Evolutionary conservation across 805 yeast genomes (phyloP).

Genomic region (Cyberlindnera meyerae): DNA sequence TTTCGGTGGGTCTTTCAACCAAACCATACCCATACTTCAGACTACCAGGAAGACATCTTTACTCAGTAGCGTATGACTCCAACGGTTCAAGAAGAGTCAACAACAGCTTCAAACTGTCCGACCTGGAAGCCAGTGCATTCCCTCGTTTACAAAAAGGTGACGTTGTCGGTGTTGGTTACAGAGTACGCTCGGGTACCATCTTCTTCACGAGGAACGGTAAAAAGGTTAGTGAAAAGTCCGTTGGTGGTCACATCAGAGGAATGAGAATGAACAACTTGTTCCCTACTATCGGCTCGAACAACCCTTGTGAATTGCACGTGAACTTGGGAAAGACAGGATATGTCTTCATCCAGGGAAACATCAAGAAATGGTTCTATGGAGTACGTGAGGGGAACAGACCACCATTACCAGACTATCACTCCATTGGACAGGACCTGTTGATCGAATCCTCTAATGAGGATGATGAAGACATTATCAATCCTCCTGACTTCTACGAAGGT

Average conservation of each 20-base stretch:
- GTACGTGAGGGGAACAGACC: slow-evolving; percentile 82
- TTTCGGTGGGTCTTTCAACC: slow-evolving; percentile 64
- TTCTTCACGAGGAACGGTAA: slow-evolving; percentile 95
- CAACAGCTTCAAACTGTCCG: slow-evolving; percentile 43
- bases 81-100: slow-evolving; percentile 66
- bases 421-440: slow-evolving; percentile 71
- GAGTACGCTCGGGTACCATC: slow-evolving; percentile 74
- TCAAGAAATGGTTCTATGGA: slow-evolving; percentile 81
- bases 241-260: slow-evolving; percentile 24
- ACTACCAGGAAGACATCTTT: slow-evolving; percentile 67
- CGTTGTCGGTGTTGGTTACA: slow-evolving; percentile 87
- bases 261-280: slow-evolving; percentile 67
- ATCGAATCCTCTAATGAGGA: slow-evolving; percentile 51
- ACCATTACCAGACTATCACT: slow-evolving; percentile 91
- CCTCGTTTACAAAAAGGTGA: slow-evolving; percentile 69
- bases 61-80: slow-evolving; percentile 69
- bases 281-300: slow-evolving; percentile 35
- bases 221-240: slow-evolving; percentile 39
- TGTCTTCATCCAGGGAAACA: slow-evolving; percentile 79
- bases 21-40: slow-evolving; percentile 73
- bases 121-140: slow-evolving; percentile 27
- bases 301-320: slow-evolving; percentile 39
- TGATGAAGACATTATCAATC: slow-evolving; percentile 22
- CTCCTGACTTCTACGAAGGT: slow-evolving; percentile 26
- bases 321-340: slow-evolving; percentile 75